phyloP scores from a whole-genome alignment of 202 grass and related monocot genomes.

The Sporobolus alterniflorus region DNA sequence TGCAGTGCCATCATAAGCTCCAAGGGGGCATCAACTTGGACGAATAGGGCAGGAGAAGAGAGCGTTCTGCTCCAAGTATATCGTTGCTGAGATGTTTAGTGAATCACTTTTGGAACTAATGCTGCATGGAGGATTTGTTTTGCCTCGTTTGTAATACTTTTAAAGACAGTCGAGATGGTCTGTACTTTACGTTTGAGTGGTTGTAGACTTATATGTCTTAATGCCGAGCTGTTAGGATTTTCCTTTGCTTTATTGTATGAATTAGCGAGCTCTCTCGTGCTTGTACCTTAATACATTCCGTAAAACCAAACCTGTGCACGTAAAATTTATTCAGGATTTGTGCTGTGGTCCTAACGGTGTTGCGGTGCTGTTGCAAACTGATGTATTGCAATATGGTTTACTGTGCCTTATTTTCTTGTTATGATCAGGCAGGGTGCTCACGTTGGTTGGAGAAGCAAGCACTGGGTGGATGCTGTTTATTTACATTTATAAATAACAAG shows the following conservation, averaged over 20 bases:
- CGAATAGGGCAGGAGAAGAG: neutral
- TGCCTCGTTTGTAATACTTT: conserved; percentile 2
- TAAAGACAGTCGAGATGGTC: neutral
- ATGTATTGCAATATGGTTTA: no score
- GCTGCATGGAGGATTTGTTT: conserved; percentile 19
- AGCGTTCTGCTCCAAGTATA: neutral
- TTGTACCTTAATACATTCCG: no score
- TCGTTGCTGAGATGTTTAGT: neutral
- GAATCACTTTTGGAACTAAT: neutral
- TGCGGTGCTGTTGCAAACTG: no score
- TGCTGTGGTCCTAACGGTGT: no score
- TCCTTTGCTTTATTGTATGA: neutral
- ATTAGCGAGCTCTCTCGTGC: no score
- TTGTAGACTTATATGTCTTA: neutral
- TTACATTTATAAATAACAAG: no score
- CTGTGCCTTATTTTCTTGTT: no score
- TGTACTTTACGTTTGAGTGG: neutral
- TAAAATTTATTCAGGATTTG: no score
- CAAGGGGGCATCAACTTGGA: neutral
- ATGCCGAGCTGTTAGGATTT: conserved; percentile 3
- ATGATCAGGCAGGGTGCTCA: no score
- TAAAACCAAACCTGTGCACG: no score
- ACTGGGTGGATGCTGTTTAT: no score
- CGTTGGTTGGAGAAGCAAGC: no score
- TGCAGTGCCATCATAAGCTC: conserved; percentile 63